Conservation (phyloP, 2,329 filamentous ascomycete species). For the Penicillium vulpinum region DNA sequence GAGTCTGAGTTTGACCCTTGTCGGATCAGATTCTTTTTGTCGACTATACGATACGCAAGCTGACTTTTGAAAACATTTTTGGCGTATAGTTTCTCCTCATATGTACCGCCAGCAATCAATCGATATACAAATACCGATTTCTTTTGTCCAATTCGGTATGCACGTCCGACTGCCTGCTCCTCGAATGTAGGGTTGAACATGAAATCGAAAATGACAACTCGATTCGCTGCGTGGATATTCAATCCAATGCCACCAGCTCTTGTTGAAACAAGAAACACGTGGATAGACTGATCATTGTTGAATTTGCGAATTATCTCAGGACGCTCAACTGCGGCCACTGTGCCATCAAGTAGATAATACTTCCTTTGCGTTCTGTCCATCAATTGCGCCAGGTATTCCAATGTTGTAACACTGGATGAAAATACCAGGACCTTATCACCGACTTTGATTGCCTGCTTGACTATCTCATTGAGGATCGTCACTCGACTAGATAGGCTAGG, state of each 20-base stretch:
- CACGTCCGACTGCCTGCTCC: constrained; percentile 81
- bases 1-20: fast-evolving
- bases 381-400: constrained; percentile 67
- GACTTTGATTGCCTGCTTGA: constrained; percentile 61
- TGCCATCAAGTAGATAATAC: constrained; percentile 68
- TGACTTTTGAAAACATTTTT: constrained; percentile 79
- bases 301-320: constrained; percentile 68
- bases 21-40: constrained; percentile 74
- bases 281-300: constrained; percentile 55
- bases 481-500: constrained; percentile 67
- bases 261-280: constrained; percentile 79
- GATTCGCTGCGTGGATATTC: constrained; percentile 80
- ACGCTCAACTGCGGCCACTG: constrained; percentile 56
- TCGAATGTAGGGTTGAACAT: constrained; percentile 78
- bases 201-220: constrained; percentile 84
- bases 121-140: constrained; percentile 85
- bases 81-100: constrained; percentile 72
- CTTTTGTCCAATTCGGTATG: constrained; percentile 79
- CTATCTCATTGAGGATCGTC: constrained; percentile 64
- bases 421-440: constrained; percentile 81
- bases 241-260: constrained; percentile 77
- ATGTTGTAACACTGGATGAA: constrained; percentile 67
- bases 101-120: constrained; percentile 74
- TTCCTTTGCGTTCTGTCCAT: constrained; percentile 52
- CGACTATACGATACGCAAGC: constrained; percentile 75